Base-by-base conservation (phyloP, 495 filamentous ascomycete species). In the Tuber brumale region DNA sequence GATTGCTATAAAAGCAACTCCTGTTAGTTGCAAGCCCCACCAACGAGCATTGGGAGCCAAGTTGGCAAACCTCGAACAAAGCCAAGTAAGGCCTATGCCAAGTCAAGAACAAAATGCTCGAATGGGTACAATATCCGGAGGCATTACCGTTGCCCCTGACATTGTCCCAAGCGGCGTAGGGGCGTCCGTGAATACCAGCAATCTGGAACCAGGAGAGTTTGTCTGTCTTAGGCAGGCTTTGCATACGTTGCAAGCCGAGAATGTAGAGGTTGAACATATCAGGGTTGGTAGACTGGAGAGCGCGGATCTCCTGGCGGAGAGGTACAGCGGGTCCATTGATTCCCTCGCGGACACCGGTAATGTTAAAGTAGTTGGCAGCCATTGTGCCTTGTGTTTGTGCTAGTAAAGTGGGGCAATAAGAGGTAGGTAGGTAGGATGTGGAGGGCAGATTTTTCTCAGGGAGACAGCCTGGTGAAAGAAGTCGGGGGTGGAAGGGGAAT, bases 21-120 rank as follows among this genome's bases (percentile, higher is more conserved):
- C 39, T 76, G 3, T 78, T 37, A 80, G 77, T 27, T 2, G 18
- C 57, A 4, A 66, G 27, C 23, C 43, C 41, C 21, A 39, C 27
- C 21, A n/a, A 45, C 31, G 43, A 12, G 37, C 10, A 66, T 37
- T 43, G 31, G 42, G 14, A 16, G 37, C 4, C 6, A 57, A 31
- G 39, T 39, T 35, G 42, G 42, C 27, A 27, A 76, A 80, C 81
- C 87, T 92, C 91, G 77, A 87, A 92, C 27, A 92, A 82, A 41
- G 88, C 90, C 74, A 92, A 85, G 83, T 92, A 93, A 14, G 91
- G 89, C 69, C 91, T 85, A 85, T 93, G 91, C 91, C 91, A 93
- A 14, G 90, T 86, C 71, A 87, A 87, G 80, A 92, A 92, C 39
- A 92, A 85, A 70, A 90, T 88, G 35, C 89, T 91, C 10, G 85